Evolutionary conservation across 345 rosid genomes (phyloP).

Genomic region (Gossypium arboreum): DNA sequence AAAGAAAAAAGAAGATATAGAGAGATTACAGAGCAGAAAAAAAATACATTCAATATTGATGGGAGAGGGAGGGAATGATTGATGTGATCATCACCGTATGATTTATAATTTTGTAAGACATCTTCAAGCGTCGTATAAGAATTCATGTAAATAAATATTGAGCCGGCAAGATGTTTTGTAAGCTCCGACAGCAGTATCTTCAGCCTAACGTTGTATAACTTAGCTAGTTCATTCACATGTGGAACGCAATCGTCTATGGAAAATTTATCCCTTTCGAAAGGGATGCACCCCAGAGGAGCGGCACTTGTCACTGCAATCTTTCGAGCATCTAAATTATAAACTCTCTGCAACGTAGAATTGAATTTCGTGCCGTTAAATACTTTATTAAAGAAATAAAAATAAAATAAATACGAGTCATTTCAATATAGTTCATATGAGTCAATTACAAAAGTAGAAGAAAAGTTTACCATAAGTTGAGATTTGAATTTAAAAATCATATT

Average conservation of each 20-base stretch:
- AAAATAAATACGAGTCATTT: no score
- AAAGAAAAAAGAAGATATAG: not conserved
- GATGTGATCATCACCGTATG: conserved; percentile 13
- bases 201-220: conserved; percentile 4
- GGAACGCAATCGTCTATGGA: not conserved
- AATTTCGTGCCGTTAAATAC: not conserved
- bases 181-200: conserved; percentile 7
- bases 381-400: not conserved
- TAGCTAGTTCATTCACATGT: not conserved
- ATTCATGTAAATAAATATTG: conserved; percentile 1
- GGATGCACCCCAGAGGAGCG: not conserved
- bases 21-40: not conserved
- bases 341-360: conserved; percentile 7
- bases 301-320: conserved; percentile 14
- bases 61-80: not conserved
- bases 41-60: not conserved
- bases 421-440: no score
- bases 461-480: conserved; percentile 11
- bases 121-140: not conserved
- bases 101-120: not conserved
- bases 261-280: not conserved
- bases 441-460: not conserved
- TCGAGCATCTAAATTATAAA: conserved; percentile 21
- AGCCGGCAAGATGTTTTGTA: not conserved
- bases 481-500: not conserved